Evolutionary conservation across 108 stramenopile genomes (phyloP).

Genomic region (Nitzschia sp.): DNA sequence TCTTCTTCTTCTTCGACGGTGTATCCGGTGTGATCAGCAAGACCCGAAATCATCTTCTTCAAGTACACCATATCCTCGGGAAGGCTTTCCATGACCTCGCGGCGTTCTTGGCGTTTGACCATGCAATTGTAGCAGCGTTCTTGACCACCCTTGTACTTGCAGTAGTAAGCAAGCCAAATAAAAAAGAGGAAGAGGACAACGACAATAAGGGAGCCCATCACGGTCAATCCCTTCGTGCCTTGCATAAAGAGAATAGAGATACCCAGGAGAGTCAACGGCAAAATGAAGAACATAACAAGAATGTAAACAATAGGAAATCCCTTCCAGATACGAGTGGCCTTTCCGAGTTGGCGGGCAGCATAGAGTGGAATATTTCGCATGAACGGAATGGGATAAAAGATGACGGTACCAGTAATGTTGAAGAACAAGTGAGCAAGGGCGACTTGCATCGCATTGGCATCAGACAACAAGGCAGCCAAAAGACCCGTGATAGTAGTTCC

Average conservation of each 20-base stretch:
- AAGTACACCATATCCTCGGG: conserved; percentile 58
- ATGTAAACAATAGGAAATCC: conserved; percentile 77
- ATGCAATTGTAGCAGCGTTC: conserved; percentile 33
- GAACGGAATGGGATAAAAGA: conserved; percentile 85
- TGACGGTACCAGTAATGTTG: conserved; percentile 79
- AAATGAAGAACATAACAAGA: conserved; percentile 57
- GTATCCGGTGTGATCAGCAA: conserved; percentile 52
- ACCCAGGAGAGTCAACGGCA: conserved; percentile 69
- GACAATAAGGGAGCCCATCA: conserved; percentile 61
- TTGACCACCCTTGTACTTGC: conserved; percentile 53
- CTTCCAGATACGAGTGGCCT: conserved; percentile 55
- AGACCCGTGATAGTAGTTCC: conserved; percentile 80
- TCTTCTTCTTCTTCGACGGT: conserved; percentile 1
- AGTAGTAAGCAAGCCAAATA: conserved; percentile 43
- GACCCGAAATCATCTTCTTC: conserved; percentile 36
- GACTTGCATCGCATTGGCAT: conserved; percentile 67
- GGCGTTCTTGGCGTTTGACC: conserved; percentile 40
- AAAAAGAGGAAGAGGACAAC: conserved; percentile 39
- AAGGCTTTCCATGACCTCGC: conserved; percentile 31
- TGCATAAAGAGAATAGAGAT: conserved; percentile 57
- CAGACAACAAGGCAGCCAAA: conserved; percentile 67
- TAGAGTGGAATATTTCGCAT: conserved; percentile 72
- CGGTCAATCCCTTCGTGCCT: conserved; percentile 61
- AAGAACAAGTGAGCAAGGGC: conserved; percentile 83
- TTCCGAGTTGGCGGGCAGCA: conserved; percentile 67